Evolutionary conservation across 495 filamentous ascomycete genomes (phyloP).

Genomic region (Aspergillus sparsus): DNA sequence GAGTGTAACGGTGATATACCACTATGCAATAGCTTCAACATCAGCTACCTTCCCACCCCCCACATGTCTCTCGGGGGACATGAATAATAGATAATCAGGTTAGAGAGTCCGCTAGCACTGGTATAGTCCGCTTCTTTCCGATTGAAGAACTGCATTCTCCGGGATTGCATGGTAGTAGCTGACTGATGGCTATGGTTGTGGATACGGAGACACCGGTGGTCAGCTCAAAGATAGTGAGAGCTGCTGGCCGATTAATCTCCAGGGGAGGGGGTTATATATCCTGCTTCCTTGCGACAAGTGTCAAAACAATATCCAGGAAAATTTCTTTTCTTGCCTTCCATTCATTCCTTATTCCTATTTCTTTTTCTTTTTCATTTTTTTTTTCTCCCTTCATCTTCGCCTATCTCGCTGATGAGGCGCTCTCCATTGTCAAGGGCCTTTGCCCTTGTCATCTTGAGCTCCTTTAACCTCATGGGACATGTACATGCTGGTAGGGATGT

Average conservation of each 20-base stretch:
- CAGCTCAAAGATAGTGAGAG: background rate
- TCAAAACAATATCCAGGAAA: background rate
- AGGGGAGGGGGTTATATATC: background rate
- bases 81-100: background rate
- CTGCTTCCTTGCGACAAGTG: background rate
- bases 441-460: background rate
- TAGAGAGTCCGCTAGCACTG: background rate
- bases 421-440: background rate
- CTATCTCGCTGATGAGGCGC: background rate
- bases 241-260: background rate
- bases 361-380: background rate
- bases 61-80: background rate
- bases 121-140: background rate
- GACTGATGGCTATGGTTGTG: background rate
- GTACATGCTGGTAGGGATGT: background rate
- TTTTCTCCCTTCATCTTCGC: background rate
- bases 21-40: background rate
- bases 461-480: background rate
- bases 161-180: background rate
- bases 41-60: background rate
- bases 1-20: conserved; percentile 1
- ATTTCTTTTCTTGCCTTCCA: background rate
- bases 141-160: no score
- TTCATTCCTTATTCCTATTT: background rate
- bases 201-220: background rate